Percentiles rank a stretch among this genome's conserved stretches.
phyloP scores from a whole-genome alignment of 495 filamentous ascomycete species.

The Trichodelitschia bisporula region DNA sequence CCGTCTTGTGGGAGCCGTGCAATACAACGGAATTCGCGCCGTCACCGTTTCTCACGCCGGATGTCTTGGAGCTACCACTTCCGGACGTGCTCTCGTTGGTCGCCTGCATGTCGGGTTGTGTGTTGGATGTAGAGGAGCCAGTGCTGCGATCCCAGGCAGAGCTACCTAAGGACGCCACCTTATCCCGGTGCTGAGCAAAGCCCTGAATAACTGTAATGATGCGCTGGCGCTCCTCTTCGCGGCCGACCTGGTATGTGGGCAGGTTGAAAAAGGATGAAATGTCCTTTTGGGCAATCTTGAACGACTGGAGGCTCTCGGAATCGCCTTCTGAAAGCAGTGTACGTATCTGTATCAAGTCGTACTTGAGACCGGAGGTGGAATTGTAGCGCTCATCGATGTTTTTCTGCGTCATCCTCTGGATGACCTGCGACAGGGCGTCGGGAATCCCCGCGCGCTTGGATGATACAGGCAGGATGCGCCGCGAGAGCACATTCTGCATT shows the following conservation, averaged over 20 bases:
- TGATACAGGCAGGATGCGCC: conserved; percentile 48
- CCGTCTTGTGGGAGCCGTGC: neutral
- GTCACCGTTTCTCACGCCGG: too few species aligned
- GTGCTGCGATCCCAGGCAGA: conserved; percentile 16
- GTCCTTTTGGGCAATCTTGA: conserved; percentile 47
- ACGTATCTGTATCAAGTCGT: conserved; percentile 46
- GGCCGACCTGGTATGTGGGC: conserved; percentile 54
- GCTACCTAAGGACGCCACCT: neutral
- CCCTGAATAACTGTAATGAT: conserved; percentile 51
- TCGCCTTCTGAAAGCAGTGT: conserved; percentile 55
- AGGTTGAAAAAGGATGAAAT: conserved; percentile 72
- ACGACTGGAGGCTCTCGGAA: conserved; percentile 36
- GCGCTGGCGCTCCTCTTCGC: conserved; percentile 39
- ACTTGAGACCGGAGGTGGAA: conserved; percentile 54
- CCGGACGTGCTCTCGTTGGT: conserved; percentile 12
- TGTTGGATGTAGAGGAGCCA: conserved; percentile 9
- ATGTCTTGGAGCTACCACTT: conserved; percentile 11
- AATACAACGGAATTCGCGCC: neutral
- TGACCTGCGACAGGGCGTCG: conserved; percentile 51
- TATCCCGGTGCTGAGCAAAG: conserved; percentile 32
- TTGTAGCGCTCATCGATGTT: conserved; percentile 64
- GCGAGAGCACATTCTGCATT: conserved; percentile 60
- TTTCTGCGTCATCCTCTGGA: conserved; percentile 78
- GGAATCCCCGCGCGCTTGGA: conserved; percentile 54
- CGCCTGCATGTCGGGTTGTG: conserved; percentile 5